Percentiles rank a stretch among this genome's conserved stretches.
These are phyloP conservation scores for Penicillium oxalicum DNA, from an alignment of 2,329 filamentous ascomycete genomes.

Conservation along the genomic window DNA sequence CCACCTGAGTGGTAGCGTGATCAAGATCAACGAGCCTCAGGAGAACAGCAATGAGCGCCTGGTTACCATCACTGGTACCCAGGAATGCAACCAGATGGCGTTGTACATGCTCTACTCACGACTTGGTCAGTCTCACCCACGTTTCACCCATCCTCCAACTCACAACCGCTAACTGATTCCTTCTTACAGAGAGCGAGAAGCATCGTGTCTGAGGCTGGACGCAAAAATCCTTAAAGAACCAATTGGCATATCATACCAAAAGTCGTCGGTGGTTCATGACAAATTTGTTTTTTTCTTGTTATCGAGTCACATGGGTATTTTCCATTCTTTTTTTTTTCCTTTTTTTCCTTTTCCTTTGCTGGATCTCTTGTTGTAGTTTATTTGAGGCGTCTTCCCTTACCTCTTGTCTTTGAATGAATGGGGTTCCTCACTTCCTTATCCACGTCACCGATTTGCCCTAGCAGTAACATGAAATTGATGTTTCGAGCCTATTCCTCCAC, in stretches of 20 bases:
- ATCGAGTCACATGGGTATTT: constrained; percentile 14
- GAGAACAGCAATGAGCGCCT: constrained; percentile 98
- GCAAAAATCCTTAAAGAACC: constrained; percentile 6
- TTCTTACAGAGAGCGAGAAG: constrained; percentile 63
- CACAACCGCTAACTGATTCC: background rate
- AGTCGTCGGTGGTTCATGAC: constrained; percentile 23
- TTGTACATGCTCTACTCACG: constrained; percentile 98
- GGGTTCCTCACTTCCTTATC: constrained; percentile 13
- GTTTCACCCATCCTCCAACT: background rate
- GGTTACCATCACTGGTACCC: constrained; percentile 94
- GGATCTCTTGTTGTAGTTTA: constrained; percentile 28
- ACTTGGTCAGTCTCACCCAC: constrained; percentile 59
- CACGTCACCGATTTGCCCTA: constrained; percentile 9
- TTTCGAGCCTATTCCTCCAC: background rate
- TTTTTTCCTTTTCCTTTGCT: constrained; percentile 5
- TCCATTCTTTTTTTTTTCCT: constrained; percentile 10
- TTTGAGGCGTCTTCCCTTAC: constrained; percentile 23
- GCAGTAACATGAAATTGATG: constrained; percentile 12
- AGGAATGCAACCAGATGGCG: constrained; percentile 99
- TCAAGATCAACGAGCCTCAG: constrained; percentile 99
- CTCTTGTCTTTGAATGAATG: constrained; percentile 18
- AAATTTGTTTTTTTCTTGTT: constrained; percentile 12
- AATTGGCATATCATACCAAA: constrained; percentile 15
- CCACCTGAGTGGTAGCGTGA: constrained; percentile 92
- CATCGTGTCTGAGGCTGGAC: constrained; percentile 54